A percentile compares a stretch with the other conserved stretches of the same genome.
Evolutionary conservation across 169 alveolate species (phyloP).

Genomic region (Eimeria sp.): DNA sequence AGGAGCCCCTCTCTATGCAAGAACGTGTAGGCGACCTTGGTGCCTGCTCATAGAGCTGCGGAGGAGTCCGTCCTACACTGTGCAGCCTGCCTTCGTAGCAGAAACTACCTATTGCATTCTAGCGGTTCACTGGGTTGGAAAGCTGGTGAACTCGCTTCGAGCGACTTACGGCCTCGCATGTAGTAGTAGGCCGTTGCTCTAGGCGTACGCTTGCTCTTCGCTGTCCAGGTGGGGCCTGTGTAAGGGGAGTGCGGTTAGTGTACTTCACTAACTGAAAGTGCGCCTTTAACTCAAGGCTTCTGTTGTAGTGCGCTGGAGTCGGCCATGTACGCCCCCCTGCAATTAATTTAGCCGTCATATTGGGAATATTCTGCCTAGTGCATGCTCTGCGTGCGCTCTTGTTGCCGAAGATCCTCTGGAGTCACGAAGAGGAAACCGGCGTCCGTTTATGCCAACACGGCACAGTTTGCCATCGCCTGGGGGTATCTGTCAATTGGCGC

Average conservation of each 20-base stretch:
- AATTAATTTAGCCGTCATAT: not conserved
- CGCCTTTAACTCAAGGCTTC: not conserved
- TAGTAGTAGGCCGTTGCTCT: not conserved
- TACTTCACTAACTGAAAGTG: not conserved
- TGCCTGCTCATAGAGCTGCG: not conserved
- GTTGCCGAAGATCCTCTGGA: not conserved
- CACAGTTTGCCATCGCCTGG: not conserved
- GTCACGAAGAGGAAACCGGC: not conserved
- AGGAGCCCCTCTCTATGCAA: conserved; percentile 72
- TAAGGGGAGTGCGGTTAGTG: not conserved
- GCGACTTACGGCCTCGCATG: not conserved
- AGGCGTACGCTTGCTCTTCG: not conserved
- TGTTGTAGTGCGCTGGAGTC: not conserved
- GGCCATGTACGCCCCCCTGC: not conserved
- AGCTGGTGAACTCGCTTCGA: not conserved
- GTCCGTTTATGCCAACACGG: not conserved
- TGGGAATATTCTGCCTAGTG: not conserved
- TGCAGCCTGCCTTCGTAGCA: not conserved
- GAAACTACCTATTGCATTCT: not conserved
- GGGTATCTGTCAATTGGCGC: not conserved
- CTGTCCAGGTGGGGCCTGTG: not conserved
- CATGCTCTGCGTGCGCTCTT: not conserved
- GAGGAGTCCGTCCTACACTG: not conserved
- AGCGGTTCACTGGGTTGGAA: not conserved
- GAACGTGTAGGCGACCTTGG: conserved; percentile 46